phyloP scores from a whole-genome alignment of 768 basidiomycete genomes.

The Boletus vinaceobasis region DNA sequence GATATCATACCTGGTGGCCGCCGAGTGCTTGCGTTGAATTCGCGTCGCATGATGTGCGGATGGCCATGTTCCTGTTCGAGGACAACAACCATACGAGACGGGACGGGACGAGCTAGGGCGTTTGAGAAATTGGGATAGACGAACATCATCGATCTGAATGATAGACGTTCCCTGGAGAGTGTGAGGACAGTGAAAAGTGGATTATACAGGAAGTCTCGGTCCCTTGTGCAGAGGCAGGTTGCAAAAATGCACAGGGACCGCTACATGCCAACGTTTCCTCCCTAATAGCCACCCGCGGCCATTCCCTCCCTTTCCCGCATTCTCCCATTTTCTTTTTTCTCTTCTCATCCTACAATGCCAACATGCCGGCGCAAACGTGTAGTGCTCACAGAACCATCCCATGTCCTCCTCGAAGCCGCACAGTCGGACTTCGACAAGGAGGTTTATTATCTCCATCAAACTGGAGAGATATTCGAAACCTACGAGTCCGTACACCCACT shows the following conservation, averaged over 20 bases:
- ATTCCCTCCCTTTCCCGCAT: conserved; percentile 59
- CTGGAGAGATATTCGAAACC: conserved; percentile 95
- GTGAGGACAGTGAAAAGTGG: conserved; percentile 5
- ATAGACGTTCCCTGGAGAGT: not conserved
- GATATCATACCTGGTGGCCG: not conserved
- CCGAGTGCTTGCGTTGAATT: not conserved
- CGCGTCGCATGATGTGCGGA: conserved; percentile 12
- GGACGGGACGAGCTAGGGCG: not conserved
- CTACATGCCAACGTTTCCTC: conserved; percentile 49
- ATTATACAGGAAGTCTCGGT: conserved; percentile 19
- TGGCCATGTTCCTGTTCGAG: not conserved
- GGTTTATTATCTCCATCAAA: conserved; percentile 91
- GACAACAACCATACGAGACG: not conserved
- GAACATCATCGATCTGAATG: conserved; percentile 4
- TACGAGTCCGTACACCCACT: conserved; percentile 71
- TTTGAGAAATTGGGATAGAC: not conserved
- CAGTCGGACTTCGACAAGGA: conserved; percentile 63
- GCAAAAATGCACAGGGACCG: conserved; percentile 30
- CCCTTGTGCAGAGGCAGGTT: conserved; percentile 24
- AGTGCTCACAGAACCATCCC: conserved; percentile 79
- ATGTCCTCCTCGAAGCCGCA: conserved; percentile 61
- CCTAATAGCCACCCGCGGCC: conserved; percentile 53
- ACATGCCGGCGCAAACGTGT: conserved; percentile 89
- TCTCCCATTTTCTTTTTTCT: conserved; percentile 45
- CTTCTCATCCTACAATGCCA: conserved; percentile 59